These are phyloP conservation scores for Microstroma glucosiphilum DNA, from an alignment of 1,284 basidiomycete genomes.

Conservation along the genomic window DNA sequence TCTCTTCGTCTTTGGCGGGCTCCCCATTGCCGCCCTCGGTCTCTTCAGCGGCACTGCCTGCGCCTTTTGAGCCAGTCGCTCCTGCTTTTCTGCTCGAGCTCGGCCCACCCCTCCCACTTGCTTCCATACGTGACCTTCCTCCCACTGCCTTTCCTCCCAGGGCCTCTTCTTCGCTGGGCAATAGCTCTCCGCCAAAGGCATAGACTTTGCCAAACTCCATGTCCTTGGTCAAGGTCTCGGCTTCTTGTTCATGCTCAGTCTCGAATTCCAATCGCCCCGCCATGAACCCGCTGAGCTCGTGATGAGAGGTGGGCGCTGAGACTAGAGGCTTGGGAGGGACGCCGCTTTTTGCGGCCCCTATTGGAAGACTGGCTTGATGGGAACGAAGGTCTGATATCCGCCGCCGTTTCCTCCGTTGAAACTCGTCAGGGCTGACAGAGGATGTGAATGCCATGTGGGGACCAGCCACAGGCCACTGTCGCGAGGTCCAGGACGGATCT, in stretches of 20 bases:
- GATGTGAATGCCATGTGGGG: constrained; percentile 36
- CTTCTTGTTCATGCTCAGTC: constrained; percentile 83
- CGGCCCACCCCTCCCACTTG: constrained; percentile 62
- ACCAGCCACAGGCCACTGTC: constrained; percentile 30
- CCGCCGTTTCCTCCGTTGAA: constrained; percentile 42
- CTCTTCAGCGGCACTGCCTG: constrained; percentile 1
- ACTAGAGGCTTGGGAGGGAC: constrained; percentile 63
- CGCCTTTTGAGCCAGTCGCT: constrained; percentile 4
- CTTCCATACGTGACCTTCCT: constrained; percentile 42
- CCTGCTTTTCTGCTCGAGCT: constrained; percentile 15
- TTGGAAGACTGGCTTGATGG: constrained; percentile 22
- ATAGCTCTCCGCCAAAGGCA: constrained; percentile 70
- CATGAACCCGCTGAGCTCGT: constrained; percentile 82
- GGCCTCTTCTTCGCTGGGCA: constrained; percentile 42
- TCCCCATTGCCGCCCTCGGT: neutral
- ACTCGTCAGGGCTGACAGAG: constrained; percentile 37
- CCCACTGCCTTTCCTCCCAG: constrained; percentile 32
- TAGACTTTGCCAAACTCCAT: constrained; percentile 86
- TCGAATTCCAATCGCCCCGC: constrained; percentile 96
- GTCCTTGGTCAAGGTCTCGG: constrained; percentile 90
- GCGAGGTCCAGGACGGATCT: constrained; percentile 14
- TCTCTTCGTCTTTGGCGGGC: constrained; percentile 21
- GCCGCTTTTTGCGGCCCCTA: neutral
- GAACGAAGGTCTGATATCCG: constrained; percentile 42
- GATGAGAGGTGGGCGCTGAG: constrained; percentile 85